Conservation (phyloP, 805 yeast genomes). For the Ascoidea tarda region DNA sequence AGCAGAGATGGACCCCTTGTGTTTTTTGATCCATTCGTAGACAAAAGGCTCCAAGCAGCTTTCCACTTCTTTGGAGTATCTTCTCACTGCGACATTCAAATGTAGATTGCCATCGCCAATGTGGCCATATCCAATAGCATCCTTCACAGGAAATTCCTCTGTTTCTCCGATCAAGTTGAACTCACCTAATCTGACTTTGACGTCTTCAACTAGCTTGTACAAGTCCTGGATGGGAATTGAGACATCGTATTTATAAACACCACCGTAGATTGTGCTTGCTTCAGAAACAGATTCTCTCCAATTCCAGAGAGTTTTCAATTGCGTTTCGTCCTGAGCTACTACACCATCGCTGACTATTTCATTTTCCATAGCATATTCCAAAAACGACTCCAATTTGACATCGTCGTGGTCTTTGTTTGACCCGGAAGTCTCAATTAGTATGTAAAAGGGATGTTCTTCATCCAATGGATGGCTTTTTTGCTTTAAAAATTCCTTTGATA, state of each 20-base stretch:
- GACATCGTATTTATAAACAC: conserved; percentile 95
- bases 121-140: conserved; percentile 95
- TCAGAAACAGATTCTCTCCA: conserved; percentile 96
- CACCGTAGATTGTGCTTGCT: conserved; percentile 74
- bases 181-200: conserved; percentile 42
- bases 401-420: conserved; percentile 89
- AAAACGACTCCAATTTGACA: conserved; percentile 71
- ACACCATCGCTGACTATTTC: conserved; percentile 87
- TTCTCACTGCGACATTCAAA: conserved; percentile 81
- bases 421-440: conserved; percentile 92
- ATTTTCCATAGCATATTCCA: conserved; percentile 74
- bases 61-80: conserved; percentile 70
- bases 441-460: conserved; percentile 73
- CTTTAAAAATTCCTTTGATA: conserved; percentile 49
- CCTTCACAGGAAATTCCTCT: conserved; percentile 64
- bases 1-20: conserved; percentile 83
- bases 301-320: conserved; percentile 69
- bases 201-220: conserved; percentile 72
- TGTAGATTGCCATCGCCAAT: conserved; percentile 96
- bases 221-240: conserved; percentile 75
- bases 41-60: conserved; percentile 82
- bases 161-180: conserved; percentile 49
- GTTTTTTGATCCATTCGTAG: conserved; percentile 68
- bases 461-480: conserved; percentile 63
- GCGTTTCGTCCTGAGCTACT: conserved; percentile 90